Evolutionary conservation across 345 rosid genomes (phyloP).

Genomic region (Angophora floribunda): DNA sequence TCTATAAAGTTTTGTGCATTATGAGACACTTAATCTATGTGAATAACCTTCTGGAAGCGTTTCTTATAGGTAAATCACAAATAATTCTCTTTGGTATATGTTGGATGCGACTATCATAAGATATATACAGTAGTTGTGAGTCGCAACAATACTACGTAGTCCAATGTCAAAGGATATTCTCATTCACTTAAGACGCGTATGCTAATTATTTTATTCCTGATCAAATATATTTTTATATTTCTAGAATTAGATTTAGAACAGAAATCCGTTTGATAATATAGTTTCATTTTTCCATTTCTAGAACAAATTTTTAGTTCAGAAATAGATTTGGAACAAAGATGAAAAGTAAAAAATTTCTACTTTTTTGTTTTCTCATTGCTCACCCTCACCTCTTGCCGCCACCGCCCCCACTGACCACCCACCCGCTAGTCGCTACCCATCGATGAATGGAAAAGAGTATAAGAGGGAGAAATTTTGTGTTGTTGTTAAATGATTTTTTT

Average conservation of each 20-base stretch:
- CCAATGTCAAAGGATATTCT: background rate
- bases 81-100: background rate
- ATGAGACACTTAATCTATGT: constrained; percentile 14
- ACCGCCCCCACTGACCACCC: too few relatives aligned
- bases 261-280: too few relatives aligned
- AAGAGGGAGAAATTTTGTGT: background rate
- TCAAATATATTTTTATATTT: accelerated
- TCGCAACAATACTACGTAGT: background rate
- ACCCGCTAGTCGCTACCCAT: background rate
- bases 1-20: constrained; percentile 1
- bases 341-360: background rate
- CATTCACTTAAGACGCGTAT: background rate
- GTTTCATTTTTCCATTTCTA: too few relatives aligned
- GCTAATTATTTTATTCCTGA: too few relatives aligned
- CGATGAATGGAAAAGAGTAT: background rate
- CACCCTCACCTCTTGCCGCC: background rate
- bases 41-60: constrained; percentile 22
- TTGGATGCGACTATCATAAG: background rate
- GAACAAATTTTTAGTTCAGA: background rate
- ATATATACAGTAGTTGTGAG: background rate
- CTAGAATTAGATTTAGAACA: accelerated
- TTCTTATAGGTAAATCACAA: constrained; percentile 30
- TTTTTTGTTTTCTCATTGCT: too few relatives aligned
- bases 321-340: background rate
- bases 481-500: too few relatives aligned